Conservation (phyloP, 441 rosid genomes). For the Pelargonium australe region DNA sequence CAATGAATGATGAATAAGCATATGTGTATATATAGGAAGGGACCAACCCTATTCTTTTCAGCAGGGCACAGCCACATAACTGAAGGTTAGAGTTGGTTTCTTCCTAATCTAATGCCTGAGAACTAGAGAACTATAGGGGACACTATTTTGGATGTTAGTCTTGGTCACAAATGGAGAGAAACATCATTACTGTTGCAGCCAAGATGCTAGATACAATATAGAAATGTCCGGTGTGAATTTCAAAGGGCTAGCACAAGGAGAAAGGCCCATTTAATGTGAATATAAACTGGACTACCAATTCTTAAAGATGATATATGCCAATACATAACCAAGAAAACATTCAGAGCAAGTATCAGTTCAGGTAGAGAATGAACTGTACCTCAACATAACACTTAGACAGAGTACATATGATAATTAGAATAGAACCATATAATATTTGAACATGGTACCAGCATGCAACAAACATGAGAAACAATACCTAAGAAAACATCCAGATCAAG, state of each 20-base stretch:
- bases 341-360: no score
- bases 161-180: not conserved
- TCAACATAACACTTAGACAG: no score
- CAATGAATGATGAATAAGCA: not conserved
- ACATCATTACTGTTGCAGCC: not conserved
- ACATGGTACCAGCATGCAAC: no score
- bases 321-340: no score
- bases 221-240: not conserved
- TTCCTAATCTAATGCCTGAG: not conserved
- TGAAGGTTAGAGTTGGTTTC: not conserved
- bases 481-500: no score
- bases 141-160: not conserved
- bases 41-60: not conserved
- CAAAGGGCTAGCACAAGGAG: not conserved
- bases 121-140: not conserved
- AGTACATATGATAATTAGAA: no score
- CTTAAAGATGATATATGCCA: not conserved
- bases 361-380: no score
- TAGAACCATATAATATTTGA: no score
- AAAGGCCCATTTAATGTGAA: not conserved
- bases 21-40: no score
- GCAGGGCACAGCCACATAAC: not conserved
- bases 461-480: no score
- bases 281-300: not conserved
- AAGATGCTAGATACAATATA: not conserved